Conservation (phyloP, 2,329 filamentous ascomycete species). For the Penicillium olsonii region DNA sequence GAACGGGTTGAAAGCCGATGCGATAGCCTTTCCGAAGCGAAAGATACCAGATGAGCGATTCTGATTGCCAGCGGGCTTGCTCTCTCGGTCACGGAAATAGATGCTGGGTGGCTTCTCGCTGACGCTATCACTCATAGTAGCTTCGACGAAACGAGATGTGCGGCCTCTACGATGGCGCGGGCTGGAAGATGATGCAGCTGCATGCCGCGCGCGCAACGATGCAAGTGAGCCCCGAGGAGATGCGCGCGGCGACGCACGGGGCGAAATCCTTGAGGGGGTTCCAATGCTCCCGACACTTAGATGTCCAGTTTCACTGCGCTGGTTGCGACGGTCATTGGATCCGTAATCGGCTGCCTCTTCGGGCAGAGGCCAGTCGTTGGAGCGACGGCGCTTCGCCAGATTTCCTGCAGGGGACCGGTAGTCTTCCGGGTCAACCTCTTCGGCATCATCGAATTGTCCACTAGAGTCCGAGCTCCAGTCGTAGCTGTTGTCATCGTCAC, state of each 20-base stretch:
- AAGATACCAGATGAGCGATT: constrained; percentile 51
- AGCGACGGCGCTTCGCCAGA: constrained; percentile 46
- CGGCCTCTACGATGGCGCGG: constrained; percentile 45
- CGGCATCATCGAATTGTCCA: constrained; percentile 38
- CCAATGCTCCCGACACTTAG: constrained; percentile 1
- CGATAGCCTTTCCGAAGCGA: constrained; percentile 57
- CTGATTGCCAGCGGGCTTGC: constrained; percentile 23
- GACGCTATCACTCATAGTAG: constrained; percentile 80
- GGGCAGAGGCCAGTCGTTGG: constrained; percentile 48
- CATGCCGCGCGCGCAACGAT: constrained; percentile 21
- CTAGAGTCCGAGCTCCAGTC: constrained; percentile 36
- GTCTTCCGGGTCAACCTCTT: constrained; percentile 29
- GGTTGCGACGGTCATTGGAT: constrained; percentile 6
- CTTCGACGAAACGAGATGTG: constrained; percentile 71
- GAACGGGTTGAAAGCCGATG: constrained; percentile 56
- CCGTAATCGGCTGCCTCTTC: constrained; percentile 26
- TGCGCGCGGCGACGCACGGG: constrained; percentile 18
- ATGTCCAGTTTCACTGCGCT: constrained; percentile 11
- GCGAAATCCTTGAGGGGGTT: constrained; percentile 8
- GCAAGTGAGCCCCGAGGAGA: constrained; percentile 20
- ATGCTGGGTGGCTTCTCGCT: constrained; percentile 70
- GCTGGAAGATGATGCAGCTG: constrained; percentile 16
- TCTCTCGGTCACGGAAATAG: constrained; percentile 55
- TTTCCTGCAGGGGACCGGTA: constrained; percentile 28
- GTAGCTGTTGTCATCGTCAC: constrained; percentile 20